These are phyloP conservation scores for Kuraishia capsulata DNA, from an alignment of 805 yeast species.

Conservation along the genomic window DNA sequence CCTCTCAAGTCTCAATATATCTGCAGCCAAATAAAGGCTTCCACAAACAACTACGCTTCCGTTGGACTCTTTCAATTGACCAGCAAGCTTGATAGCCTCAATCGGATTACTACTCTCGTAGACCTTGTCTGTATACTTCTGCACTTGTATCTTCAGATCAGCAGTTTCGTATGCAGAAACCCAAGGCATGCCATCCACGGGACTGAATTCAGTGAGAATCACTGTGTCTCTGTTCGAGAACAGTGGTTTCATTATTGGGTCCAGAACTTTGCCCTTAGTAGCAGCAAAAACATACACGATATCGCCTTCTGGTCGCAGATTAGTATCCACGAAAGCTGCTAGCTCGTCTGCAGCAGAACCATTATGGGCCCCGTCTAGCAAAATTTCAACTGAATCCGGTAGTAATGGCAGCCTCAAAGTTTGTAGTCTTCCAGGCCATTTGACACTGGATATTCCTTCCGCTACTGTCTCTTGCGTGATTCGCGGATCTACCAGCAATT, in stretches of 20 bases:
- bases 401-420: constrained; percentile 19
- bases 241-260: constrained; percentile 40
- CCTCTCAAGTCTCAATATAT: constrained; percentile 31
- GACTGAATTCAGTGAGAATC: constrained; percentile 52
- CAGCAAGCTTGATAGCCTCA: constrained; percentile 13
- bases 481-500: constrained; percentile 16
- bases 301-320: constrained; percentile 8
- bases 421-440: constrained; percentile 90
- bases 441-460: constrained; percentile 43
- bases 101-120: constrained; percentile 14
- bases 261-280: constrained; percentile 61
- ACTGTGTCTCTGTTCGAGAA: constrained; percentile 45
- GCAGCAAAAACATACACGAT: constrained; percentile 62
- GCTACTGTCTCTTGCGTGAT: constrained; percentile 27
- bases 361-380: constrained; percentile 93
- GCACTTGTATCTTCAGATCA: constrained; percentile 18
- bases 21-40: constrained; percentile 59
- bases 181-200: constrained; percentile 95
- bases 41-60: constrained; percentile 49
- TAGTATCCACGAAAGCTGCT: constrained; percentile 36
- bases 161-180: constrained; percentile 37
- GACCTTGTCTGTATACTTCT: constrained; percentile 16
- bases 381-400: constrained; percentile 20
- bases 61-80: constrained; percentile 7
- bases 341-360: constrained; percentile 75